Evolutionary conservation across 2,329 filamentous ascomycete genomes (phyloP), one percentile per base, ranked within the genome.

Genomic region (Botryotinia convoluta): DNA sequence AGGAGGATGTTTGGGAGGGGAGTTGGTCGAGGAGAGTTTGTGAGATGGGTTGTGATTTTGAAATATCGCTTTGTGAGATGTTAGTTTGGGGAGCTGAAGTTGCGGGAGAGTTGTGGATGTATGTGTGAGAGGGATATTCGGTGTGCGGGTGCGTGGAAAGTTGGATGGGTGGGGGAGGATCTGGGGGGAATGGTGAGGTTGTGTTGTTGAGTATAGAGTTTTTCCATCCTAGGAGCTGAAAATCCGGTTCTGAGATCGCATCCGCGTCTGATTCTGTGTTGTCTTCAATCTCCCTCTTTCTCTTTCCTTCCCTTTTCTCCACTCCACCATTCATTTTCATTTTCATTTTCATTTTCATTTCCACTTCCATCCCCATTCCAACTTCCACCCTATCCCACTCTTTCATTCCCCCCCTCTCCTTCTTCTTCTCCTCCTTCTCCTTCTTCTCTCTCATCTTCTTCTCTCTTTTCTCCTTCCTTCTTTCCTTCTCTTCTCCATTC

Each of bases 401-500:
- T 14, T n/a, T 6, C n/a, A n/a, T n/a, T n/a, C n/a, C n/a, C n/a
- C n/a, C 10, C 16, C 10, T 14, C 35, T 37, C 45, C 35, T 37
- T 32, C 45, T 26, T 62, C 26, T 22, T 35, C 35, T 20, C n/a
- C 48, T n/a, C 68, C 22, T n/a, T 26, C 2, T 44, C 42, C 35
- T 54, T 54, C 61, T 35, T 70, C 60, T 22, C 59, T 32, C 4
- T 45, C 29, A 57, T 32, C 26, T 64, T 60, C 64, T 39, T 70
- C 61, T 26, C 51, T 14, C 14, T 37, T 14, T 6, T 26, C 22
- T 39, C 48, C 59, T 44, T 42, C 5, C 39, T 57, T 2, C 26
- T 45, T 32, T 48, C 32, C 18, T 18, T 67, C 48, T 61, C 22
- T 37, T 73, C 74, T 51, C 71, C 51, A 37, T 71, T 74, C 22